phyloP scores from a whole-genome alignment of 495 filamentous ascomycete genomes.

The Penicillium longicatenatum region DNA sequence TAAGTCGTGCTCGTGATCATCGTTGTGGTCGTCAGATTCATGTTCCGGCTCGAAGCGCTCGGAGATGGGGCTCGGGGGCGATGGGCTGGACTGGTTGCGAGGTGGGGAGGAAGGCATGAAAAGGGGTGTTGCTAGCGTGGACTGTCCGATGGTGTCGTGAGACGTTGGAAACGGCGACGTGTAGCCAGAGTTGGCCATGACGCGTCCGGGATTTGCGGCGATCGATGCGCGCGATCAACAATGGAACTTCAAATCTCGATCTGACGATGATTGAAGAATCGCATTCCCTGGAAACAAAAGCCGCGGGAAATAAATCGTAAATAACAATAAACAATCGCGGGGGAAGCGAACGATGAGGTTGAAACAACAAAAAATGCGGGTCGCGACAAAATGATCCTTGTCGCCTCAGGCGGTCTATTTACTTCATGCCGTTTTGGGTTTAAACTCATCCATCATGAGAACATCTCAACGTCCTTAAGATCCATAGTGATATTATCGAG shows the following conservation, averaged over 20 bases:
- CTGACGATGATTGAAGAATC: not conserved
- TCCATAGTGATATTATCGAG: too few species aligned
- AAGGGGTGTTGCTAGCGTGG: constrained; percentile 43
- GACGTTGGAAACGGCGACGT: constrained; percentile 45
- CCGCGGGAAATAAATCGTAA: not conserved
- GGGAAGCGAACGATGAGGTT: constrained; percentile 4
- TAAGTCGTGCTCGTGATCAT: constrained; percentile 1
- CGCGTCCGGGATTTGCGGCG: constrained; percentile 21
- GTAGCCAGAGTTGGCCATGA: constrained; percentile 40
- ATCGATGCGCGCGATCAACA: constrained; percentile 4
- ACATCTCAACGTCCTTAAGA: too few species aligned
- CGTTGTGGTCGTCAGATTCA: not conserved
- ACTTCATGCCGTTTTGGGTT: constrained; percentile 22
- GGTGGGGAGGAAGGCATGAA: constrained; percentile 45
- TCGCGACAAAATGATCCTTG: constrained; percentile 4
- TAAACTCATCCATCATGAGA: not conserved
- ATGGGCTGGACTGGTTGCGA: constrained; percentile 18
- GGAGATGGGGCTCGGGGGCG: constrained; percentile 26
- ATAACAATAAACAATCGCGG: constrained; percentile 26
- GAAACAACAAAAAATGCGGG: constrained; percentile 11
- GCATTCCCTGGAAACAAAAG: not conserved
- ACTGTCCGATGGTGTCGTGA: constrained; percentile 50
- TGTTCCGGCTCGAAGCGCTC: constrained; percentile 5
- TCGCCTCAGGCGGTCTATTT: constrained; percentile 31
- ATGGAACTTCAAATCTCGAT: not conserved